Conservation (phyloP, 176 grass and related monocot genomes). For the Melocanna baccifera region DNA sequence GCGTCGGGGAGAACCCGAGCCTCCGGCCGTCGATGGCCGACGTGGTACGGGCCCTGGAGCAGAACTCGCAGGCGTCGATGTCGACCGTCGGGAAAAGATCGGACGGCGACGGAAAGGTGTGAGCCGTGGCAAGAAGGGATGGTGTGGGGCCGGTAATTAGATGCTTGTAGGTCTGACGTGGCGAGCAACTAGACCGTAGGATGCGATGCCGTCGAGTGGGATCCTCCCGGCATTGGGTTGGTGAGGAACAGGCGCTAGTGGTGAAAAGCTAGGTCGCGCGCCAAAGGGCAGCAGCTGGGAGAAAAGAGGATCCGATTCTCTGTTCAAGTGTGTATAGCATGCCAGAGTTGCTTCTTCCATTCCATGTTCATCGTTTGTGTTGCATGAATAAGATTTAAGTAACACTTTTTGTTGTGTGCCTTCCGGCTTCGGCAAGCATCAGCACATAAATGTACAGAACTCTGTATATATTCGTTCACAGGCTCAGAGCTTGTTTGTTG, state of each 20-base stretch:
- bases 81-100: background rate
- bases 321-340: background rate
- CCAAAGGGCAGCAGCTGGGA: background rate
- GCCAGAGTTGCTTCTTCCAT: background rate
- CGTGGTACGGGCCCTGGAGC: constrained; percentile 30
- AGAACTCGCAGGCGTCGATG: background rate
- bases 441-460: background rate
- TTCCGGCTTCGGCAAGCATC: too few species aligned
- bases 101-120: background rate
- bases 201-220: background rate
- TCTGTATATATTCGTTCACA: background rate
- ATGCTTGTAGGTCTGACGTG: background rate
- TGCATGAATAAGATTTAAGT: background rate
- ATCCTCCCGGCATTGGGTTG: constrained; percentile 19
- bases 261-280: background rate
- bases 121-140: background rate
- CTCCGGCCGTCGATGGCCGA: constrained; percentile 63
- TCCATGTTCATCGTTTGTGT: background rate
- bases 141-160: background rate
- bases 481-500: background rate
- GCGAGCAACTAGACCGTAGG: background rate
- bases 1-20: constrained; percentile 40
- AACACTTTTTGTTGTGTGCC: background rate
- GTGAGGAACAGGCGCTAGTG: constrained; percentile 4
- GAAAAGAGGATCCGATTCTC: background rate